These are phyloP conservation scores for Vicia faba DNA, from an alignment of 306 rosid genomes.

Conservation along the genomic window DNA sequence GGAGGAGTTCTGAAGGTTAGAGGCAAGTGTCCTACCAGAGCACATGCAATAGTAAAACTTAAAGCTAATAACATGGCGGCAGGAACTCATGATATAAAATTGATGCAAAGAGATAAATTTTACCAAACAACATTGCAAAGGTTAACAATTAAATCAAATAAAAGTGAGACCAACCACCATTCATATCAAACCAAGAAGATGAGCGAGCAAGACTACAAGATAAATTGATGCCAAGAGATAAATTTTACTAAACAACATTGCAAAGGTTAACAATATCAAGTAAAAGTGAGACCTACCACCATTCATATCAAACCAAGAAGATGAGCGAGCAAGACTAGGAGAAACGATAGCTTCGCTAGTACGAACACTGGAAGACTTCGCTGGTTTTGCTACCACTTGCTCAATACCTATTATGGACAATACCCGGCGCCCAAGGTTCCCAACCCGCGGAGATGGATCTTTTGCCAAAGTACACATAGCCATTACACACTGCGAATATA, in stretches of 20 bases:
- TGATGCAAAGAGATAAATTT: conserved; percentile 24
- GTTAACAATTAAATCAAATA: conserved; percentile 20
- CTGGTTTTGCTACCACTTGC: conserved; percentile 86
- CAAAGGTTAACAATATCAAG: conserved; percentile 26
- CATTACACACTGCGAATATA: conserved; percentile 84
- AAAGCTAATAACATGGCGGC: conserved; percentile 17
- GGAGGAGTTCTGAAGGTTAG: conserved; percentile 96
- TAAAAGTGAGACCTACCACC: conserved; percentile 57
- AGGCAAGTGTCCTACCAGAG: conserved; percentile 76
- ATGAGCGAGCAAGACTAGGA: conserved; percentile 72
- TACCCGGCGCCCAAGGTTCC: conserved; percentile 83
- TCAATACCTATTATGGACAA: conserved; percentile 92
- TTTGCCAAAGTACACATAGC: conserved; percentile 91
- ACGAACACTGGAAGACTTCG: conserved; percentile 52
- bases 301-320: conserved; percentile 97
- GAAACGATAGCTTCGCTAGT: conserved; percentile 56
- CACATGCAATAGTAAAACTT: conserved; percentile 23
- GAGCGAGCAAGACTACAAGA: conserved; percentile 63
- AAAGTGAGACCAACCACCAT: conserved; percentile 63
- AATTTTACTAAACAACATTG: conserved; percentile 5
- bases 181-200: conserved; percentile 96
- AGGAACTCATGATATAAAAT: conserved; percentile 12
- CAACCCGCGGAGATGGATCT: conserved; percentile 96
- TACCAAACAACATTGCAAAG: conserved; percentile 12
- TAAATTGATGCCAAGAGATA: conserved; percentile 22